Conservation (phyloP, 176 grass and related monocot genomes). For the maize (Zea mays) region Zm-B73-REFERENCE-NAM-5.0 NC_050098.1:223158501-223159000, state of each 20-base stretch:
- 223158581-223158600: neutral
- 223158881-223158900: neutral
- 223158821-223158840: conserved; percentile 73
- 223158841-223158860: conserved; percentile 67
- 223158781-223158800: conserved; percentile 73
- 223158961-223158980: too few relatives aligned
- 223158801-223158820: conserved; percentile 82
- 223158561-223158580: neutral
- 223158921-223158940: neutral
- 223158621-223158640: neutral
- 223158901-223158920: neutral
- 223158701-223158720: too few relatives aligned
- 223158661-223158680: neutral
- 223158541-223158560: neutral
- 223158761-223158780: conserved; percentile 54
- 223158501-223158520: conserved; percentile 86
- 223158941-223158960: neutral
- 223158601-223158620: neutral
- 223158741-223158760: conserved; percentile 37
- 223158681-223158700: neutral
- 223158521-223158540: too few relatives aligned
- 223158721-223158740: too few relatives aligned
- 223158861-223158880: conserved; percentile 38
- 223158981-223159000: too few relatives aligned
- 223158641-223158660: neutral